Evolutionary conservation across 2,329 filamentous ascomycete genomes (phyloP), one percentile per base, ranked within the genome.

Genomic region (Paecilomyces dactylethromorphus): DNA sequence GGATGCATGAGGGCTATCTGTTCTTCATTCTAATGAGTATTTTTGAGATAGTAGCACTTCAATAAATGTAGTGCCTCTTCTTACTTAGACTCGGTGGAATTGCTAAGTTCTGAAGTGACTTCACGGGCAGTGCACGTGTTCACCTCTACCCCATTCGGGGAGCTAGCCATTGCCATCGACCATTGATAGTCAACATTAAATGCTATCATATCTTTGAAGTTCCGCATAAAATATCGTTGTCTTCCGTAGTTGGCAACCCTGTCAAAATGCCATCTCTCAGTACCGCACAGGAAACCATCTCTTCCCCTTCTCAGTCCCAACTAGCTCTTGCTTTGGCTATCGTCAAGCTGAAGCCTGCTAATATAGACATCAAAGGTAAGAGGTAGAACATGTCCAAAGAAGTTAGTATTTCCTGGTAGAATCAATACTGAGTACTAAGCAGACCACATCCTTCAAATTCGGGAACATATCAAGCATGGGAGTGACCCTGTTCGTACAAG

Each of bases 271-370:
- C n/a, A 7, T 10, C 39, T 18, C n/a, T 18, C n/a, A 45, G 3
- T 45, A 2, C 4, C n/a, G n/a, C 39, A 18, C 15, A 29, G 0
- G 35, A 45, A n/a, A 22, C 8, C 21, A 12, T 56, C 15, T 6
- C n/a, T 33, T 4, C 22, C 63, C 69, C 63, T 65, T 71, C 71
- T 71, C 76, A 69, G 63, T 70, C 64, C 65, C 68, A 82, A 61
- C 62, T 79, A 69, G 76, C 77, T 2, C 68, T 79, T 33, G 77
- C 77, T 13, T 62, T 79, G 56, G 70, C 74, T 4, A 68, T 79
- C 56, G 70, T 78, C 55, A 77, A 75, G 58, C 68, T 69, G 5
- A 79, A 78, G 60, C 76, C 77, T 50, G 57, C 67, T 24, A 64
- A 68, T 29, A 58, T 67, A 13, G 60, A 65, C 12, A 65, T 78